Percentiles rank a stretch among this genome's conserved stretches.
phyloP scores from a whole-genome alignment of 2,329 filamentous ascomycete species.

The Neocucurbitaria cava region DNA sequence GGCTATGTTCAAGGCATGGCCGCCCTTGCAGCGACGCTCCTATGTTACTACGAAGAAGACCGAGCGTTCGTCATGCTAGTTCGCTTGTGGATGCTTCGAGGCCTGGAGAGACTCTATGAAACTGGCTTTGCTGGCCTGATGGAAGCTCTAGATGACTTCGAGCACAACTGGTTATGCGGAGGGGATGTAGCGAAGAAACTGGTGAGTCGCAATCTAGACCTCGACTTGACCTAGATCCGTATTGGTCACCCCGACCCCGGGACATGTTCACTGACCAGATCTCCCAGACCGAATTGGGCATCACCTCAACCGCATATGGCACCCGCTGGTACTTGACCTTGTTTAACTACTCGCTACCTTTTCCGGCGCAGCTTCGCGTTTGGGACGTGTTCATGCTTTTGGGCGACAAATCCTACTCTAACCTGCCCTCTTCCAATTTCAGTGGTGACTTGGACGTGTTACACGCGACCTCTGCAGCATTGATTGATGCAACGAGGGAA shows the following conservation, averaged over 20 bases:
- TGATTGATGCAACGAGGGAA: constrained; percentile 89
- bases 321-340: constrained; percentile 97
- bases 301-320: constrained; percentile 90
- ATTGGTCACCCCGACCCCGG: background rate
- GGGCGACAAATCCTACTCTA: constrained; percentile 69
- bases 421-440: constrained; percentile 41
- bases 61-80: constrained; percentile 94
- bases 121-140: constrained; percentile 87
- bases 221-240: background rate
- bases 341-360: constrained; percentile 96
- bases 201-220: constrained; percentile 58
- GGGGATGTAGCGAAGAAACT: constrained; percentile 82
- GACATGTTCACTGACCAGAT: constrained; percentile 22
- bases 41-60: constrained; percentile 98
- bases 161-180: constrained; percentile 78
- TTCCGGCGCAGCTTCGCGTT: constrained; percentile 89
- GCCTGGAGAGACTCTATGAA: constrained; percentile 83
- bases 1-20: constrained; percentile 99
- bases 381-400: constrained; percentile 99
- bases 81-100: constrained; percentile 89
- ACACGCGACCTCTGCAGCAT: constrained; percentile 86
- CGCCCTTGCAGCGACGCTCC: constrained; percentile 84
- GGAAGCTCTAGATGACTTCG: constrained; percentile 83
- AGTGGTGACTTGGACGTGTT: constrained; percentile 80
- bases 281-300: constrained; percentile 72